Evolutionary conservation across 176 grass and related monocot genomes (phyloP).

Genomic region (Cenchrus fungigraminus): DNA sequence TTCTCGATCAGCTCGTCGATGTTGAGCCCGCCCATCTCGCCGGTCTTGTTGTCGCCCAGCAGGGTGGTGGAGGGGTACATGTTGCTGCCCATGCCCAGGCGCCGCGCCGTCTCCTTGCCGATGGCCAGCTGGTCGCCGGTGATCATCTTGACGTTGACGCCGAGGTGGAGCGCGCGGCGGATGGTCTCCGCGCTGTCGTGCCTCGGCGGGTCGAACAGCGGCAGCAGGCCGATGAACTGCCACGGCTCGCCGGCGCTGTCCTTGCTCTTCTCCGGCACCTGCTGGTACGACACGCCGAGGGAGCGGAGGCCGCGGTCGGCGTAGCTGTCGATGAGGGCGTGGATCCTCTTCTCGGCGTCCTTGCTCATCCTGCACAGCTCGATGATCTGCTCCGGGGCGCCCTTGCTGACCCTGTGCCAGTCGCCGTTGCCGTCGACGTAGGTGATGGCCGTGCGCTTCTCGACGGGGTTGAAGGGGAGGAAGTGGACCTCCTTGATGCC

Average conservation of each 20-base stretch:
- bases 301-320: constrained; percentile 89
- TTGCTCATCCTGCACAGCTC: constrained; percentile 76
- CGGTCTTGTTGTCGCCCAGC: constrained; percentile 70
- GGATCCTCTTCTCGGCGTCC: constrained; percentile 72
- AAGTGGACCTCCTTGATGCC: constrained; percentile 92
- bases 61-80: constrained; percentile 90
- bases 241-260: constrained; percentile 70
- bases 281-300: constrained; percentile 73
- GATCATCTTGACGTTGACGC: constrained; percentile 98
- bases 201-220: constrained; percentile 88
- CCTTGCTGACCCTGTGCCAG: constrained; percentile 92
- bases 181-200: constrained; percentile 98
- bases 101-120: constrained; percentile 81
- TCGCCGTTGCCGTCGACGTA: constrained; percentile 80
- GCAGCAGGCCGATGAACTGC: constrained; percentile 80
- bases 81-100: constrained; percentile 95
- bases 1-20: constrained; percentile 98
- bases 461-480: constrained; percentile 89
- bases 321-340: constrained; percentile 72
- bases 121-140: constrained; percentile 98
- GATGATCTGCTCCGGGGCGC: constrained; percentile 96
- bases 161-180: constrained; percentile 74
- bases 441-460: constrained; percentile 95
- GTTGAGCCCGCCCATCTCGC: constrained; percentile 52
- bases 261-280: constrained; percentile 77